A percentile compares a stretch with the other conserved stretches of the same genome.
These are phyloP conservation scores for Cercospora canescens DNA, from an alignment of 2,329 filamentous ascomycete genomes.

Conservation along the genomic window DNA sequence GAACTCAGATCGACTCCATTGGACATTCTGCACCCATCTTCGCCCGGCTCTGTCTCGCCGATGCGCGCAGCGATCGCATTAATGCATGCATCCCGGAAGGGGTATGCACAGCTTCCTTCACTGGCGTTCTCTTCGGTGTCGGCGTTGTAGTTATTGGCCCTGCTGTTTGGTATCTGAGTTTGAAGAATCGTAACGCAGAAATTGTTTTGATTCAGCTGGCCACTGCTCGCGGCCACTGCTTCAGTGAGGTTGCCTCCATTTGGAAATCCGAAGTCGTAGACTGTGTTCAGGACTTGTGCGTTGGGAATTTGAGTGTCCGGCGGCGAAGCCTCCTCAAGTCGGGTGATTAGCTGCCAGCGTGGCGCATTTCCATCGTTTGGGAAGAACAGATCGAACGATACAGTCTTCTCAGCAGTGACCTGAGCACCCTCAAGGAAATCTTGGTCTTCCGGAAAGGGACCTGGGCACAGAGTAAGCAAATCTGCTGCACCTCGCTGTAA, in stretches of 20 bases:
- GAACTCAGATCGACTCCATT: conserved; percentile 2
- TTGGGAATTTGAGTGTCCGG: conserved; percentile 7
- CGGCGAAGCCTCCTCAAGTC: conserved; percentile 9
- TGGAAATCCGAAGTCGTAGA: conserved; percentile 13
- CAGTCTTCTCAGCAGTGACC: conserved; percentile 7
- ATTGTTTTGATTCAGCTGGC: conserved; percentile 13
- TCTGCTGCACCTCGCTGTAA: neutral
- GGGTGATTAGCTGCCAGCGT: conserved; percentile 10
- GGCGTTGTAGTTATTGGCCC: conserved; percentile 5
- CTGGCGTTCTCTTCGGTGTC: conserved; percentile 15
- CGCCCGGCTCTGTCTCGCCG: conserved; percentile 8
- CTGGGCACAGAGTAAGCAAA: neutral
- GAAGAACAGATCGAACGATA: conserved; percentile 12
- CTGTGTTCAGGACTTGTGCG: conserved; percentile 11
- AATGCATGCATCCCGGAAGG: conserved; percentile 10
- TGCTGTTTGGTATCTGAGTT: conserved; percentile 1
- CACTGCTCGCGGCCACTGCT: conserved; percentile 8
- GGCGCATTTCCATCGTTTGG: conserved; percentile 10
- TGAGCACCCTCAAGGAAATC: conserved; percentile 4
- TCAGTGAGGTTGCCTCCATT: neutral
- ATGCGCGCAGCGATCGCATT: conserved; percentile 9
- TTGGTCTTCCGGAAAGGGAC: conserved; percentile 4
- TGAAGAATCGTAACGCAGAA: conserved; percentile 19
- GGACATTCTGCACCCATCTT: conserved; percentile 9
- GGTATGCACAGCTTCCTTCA: conserved; percentile 13